phyloP scores from a whole-genome alignment of 108 stramenopile genomes.

The Craspedostauros australis region DNA sequence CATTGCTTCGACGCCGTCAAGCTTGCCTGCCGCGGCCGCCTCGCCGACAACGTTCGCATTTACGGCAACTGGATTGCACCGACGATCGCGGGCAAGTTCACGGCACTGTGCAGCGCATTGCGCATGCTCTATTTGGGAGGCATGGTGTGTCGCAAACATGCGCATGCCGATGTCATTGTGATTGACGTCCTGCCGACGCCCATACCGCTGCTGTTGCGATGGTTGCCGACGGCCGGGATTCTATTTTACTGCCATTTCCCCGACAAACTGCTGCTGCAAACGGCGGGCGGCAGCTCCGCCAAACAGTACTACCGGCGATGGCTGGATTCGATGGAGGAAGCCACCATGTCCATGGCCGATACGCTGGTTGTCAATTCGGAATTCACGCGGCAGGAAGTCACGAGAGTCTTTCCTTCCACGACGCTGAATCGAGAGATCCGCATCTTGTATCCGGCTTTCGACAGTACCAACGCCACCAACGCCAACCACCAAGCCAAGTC shows the following conservation, averaged over 20 bases:
- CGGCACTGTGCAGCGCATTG: conserved; percentile 62
- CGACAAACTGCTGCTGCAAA: conserved; percentile 87
- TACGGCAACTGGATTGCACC: conserved; percentile 76
- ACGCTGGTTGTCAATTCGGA: conserved; percentile 88
- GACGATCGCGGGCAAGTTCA: conserved; percentile 31
- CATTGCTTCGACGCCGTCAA: conserved; percentile 90
- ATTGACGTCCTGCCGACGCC: conserved; percentile 92
- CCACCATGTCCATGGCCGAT: conserved; percentile 76
- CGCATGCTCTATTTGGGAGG: conserved; percentile 69
- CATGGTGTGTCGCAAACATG: conserved; percentile 25
- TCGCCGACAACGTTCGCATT: conserved; percentile 42
- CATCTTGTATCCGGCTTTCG: conserved; percentile 22
- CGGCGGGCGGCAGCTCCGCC: conserved; percentile 13
- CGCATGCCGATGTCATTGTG: conserved; percentile 55
- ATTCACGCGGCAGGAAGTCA: conserved; percentile 82
- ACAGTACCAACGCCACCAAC: conserved; percentile 9
- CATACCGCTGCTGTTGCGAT: conserved; percentile 59
- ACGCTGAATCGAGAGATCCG: background rate
- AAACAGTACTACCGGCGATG: conserved; percentile 49
- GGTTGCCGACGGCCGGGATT: conserved; percentile 44
- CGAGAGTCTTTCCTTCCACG: conserved; percentile 54
- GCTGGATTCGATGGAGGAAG: conserved; percentile 74
- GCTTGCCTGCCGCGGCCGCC: conserved; percentile 42
- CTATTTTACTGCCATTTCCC: conserved; percentile 99
- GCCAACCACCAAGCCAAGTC: conserved; percentile 19